Evolutionary conservation across 768 basidiomycete genomes (phyloP).

Genomic region (Suillus luteus): DNA sequence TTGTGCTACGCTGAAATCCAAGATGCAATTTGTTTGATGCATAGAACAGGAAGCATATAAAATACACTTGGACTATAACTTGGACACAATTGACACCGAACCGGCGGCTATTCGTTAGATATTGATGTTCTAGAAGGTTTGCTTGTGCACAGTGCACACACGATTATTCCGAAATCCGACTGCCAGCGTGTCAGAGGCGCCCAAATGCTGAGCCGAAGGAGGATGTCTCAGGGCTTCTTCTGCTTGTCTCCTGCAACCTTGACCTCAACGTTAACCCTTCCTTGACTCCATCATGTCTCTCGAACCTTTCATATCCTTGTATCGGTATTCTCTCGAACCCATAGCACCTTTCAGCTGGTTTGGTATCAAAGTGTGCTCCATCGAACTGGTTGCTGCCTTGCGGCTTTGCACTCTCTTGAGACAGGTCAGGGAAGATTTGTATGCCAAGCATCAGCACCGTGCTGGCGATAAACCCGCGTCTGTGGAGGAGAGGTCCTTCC

Average conservation of each 20-base stretch:
- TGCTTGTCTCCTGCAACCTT: neutral
- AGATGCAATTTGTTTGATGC: no score
- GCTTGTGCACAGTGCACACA: neutral
- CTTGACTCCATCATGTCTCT: conserved; percentile 32
- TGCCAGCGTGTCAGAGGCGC: neutral
- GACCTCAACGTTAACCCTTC: neutral
- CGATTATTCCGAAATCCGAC: neutral
- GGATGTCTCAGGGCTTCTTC: neutral
- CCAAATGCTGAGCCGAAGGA: neutral
- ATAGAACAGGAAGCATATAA: no score
- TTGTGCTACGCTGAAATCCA: no score
- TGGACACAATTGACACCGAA: no score
- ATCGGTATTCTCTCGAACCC: conserved; percentile 55
- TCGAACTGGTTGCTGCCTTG: conserved; percentile 71
- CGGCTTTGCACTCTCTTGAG: conserved; percentile 70
- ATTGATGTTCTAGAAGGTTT: neutral
- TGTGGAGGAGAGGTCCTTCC: conserved; percentile 56
- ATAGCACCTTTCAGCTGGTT: conserved; percentile 71
- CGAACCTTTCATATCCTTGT: conserved; percentile 48
- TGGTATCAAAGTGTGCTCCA: conserved; percentile 55
- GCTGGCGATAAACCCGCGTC: conserved; percentile 35
- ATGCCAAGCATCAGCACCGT: conserved; percentile 43
- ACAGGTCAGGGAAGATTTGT: conserved; percentile 58
- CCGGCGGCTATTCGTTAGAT: neutral
- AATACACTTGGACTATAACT: no score